Evolutionary conservation across 2,329 filamentous ascomycete genomes (phyloP), one percentile per base, ranked within the genome.

Genomic region (Leptographium lundbergii): DNA sequence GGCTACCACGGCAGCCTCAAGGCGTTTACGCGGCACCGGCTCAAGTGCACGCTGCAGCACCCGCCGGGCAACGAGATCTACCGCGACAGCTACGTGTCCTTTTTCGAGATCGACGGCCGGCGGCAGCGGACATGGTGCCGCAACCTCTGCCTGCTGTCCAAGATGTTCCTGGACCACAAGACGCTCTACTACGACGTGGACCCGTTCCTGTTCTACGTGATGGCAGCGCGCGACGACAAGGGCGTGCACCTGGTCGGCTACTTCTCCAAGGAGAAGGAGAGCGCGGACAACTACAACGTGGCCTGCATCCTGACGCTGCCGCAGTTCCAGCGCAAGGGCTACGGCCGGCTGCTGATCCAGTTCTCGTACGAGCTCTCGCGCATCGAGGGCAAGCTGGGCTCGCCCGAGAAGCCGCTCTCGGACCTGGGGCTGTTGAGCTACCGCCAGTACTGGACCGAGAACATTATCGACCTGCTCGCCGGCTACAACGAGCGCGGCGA

Each of bases 101-200:
- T 99, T 66, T 99, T 96, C 69, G 94, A 99, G 71, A 96, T 99
- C 61, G 94, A 99, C 69, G 94, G 94, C 1, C 83, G 91, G 34
- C 84, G 95, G 60, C 95, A 99, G 69, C 83, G 92, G 4, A 96
- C 92, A 1, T 99, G 94, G 85, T 99, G 94, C 68, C 88, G 95
- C 57, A 99, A 99, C 66, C 80, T 99, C 6, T 99, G 94, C 71
- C 77, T 99, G 11, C 77, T 99, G 19, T 94, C 88, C 25, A 99
- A 99, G 69, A 89, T 97, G 74, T 99, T 99, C 69, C 80, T 99
- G 45, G 94, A 95, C 65, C 95, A 96, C 71, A 99, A 99, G 73
- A 97, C 94, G 6, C 83, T 99, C 9, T 99, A 96, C 76, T 99
- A 99, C 75, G 94, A 99, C 67, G 94, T 99, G n/a, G 94, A 99